Conservation (phyloP, 805 yeast species). For the Starmerella bombi region DNA sequence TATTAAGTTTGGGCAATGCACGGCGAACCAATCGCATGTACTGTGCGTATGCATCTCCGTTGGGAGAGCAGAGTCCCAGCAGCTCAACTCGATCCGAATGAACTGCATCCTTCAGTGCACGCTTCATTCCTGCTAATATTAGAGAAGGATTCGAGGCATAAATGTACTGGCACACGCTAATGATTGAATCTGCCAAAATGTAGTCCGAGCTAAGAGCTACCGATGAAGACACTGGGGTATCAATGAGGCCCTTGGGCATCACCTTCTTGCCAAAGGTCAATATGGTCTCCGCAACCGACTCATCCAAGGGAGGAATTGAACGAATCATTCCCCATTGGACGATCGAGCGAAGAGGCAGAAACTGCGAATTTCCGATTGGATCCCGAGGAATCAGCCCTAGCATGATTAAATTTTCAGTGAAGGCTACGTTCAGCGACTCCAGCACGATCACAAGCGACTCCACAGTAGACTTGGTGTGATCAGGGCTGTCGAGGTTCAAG, state of each 20-base stretch:
- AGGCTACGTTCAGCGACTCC: conserved; percentile 7
- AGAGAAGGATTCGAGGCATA: conserved; percentile 4
- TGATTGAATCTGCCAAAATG: background rate
- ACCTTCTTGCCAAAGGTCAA: conserved; percentile 1
- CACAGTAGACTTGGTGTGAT: background rate
- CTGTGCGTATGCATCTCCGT: background rate
- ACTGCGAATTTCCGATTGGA: background rate
- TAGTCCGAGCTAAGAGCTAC: background rate
- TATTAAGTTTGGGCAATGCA: conserved; percentile 1
- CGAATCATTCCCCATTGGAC: conserved; percentile 2
- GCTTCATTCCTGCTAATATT: background rate
- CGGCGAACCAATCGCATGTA: background rate
- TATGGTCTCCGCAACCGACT: conserved; percentile 2
- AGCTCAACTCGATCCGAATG: background rate
- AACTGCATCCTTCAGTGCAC: conserved; percentile 1
- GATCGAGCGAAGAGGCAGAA: background rate
- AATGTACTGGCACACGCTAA: conserved; percentile 7
- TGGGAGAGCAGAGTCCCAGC: background rate
- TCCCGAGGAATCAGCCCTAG: background rate
- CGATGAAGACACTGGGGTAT: background rate
- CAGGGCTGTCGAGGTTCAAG: background rate
- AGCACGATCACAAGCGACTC: conserved; percentile 7
- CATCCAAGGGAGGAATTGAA: conserved; percentile 7
- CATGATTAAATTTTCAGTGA: conserved; percentile 4
- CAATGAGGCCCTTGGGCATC: conserved; percentile 1